Evolutionary conservation across 2,329 filamentous ascomycete species (phyloP).

Genomic region (Cladosporium sp.): DNA sequence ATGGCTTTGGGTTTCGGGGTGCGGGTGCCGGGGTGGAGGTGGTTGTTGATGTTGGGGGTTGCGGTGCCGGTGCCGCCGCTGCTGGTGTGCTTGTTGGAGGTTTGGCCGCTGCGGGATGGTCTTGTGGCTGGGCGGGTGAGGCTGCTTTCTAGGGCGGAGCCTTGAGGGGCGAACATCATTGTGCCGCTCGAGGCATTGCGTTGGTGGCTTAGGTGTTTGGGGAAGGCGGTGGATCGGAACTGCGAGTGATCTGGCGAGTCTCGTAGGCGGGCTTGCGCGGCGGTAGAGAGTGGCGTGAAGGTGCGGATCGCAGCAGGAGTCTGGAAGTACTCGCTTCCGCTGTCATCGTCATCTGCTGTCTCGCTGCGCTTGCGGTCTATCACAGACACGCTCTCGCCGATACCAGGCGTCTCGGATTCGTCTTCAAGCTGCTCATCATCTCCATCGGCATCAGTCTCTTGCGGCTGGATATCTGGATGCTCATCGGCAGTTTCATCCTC

Average conservation of each 20-base stretch:
- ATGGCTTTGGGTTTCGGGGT: constrained; percentile 52
- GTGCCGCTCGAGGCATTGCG: constrained; percentile 81
- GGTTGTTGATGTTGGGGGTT: constrained; percentile 35
- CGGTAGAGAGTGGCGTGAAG: constrained; percentile 31
- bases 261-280: constrained; percentile 30
- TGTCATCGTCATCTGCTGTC: constrained; percentile 27
- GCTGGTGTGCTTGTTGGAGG: constrained; percentile 32
- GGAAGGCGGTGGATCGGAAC: constrained; percentile 34
- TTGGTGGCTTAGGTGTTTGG: constrained; percentile 53
- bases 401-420: constrained; percentile 40
- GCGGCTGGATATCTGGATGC: constrained; percentile 49
- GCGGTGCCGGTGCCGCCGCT: constrained; percentile 40
- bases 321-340: constrained; percentile 44
- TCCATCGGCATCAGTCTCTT: constrained; percentile 78
- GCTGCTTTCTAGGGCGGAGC: constrained; percentile 38
- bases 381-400: constrained; percentile 38
- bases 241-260: constrained; percentile 30
- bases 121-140: constrained; percentile 36
- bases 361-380: constrained; percentile 34
- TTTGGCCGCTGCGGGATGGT: constrained; percentile 25
- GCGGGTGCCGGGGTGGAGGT: constrained; percentile 8
- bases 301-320: constrained; percentile 42
- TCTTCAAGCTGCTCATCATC: constrained; percentile 83
- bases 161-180: constrained; percentile 75
- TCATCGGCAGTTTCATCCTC: constrained; percentile 43